Base-by-base conservation (phyloP, 2,329 filamentous ascomycete species). In the Beauveria bassiana region DNA sequence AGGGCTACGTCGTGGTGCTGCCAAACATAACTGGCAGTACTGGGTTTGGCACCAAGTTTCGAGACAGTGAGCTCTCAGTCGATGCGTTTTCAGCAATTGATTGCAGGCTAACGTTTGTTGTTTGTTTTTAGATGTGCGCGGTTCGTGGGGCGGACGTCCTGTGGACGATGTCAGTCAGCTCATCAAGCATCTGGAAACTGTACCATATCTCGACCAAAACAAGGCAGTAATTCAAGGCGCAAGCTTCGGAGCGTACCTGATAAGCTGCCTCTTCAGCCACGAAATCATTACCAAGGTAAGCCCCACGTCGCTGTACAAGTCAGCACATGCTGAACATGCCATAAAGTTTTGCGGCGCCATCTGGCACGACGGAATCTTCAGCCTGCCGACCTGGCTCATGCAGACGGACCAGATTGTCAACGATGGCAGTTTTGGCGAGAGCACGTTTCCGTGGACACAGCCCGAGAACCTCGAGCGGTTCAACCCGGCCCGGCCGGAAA, bases 211-310 rank as follows among this genome's bases (percentile, higher is more conserved):
- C 26, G 83, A 86, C 66, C 78, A 77, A 14, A 70, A 71, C 9
- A 79, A 81, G 7, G 81, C 80, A 1, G 75, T 85, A 22, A 77
- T 81, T 0, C 72, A 80, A 1, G 83, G 83, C 0, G 79, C 74
- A 7, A 80, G 79, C 7, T 85, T 81, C 62, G 83, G 83, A n/a
- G 83, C 81, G 10, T 86, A 83, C 69, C 80, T 86, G 79, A 77
- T 84, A 65, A 82, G 83, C 66, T 85, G 81, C 79, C 78, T 86
- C 24, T 76, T 83, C 54, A 81, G 81, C 0, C 78, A 84, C 24
- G 72, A 77, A 0, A 71, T 86, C 1, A 81, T 78, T 12, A 78
- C 78, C 49, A 79, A 70, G 61, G 74, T 38, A 5, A 34, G 12
- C 1, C 31, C 4, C 12, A 14, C 31, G 12, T 34, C 12, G 16